phyloP scores from a whole-genome alignment of 306 rosid genomes.

The Casuarina glauca region DNA sequence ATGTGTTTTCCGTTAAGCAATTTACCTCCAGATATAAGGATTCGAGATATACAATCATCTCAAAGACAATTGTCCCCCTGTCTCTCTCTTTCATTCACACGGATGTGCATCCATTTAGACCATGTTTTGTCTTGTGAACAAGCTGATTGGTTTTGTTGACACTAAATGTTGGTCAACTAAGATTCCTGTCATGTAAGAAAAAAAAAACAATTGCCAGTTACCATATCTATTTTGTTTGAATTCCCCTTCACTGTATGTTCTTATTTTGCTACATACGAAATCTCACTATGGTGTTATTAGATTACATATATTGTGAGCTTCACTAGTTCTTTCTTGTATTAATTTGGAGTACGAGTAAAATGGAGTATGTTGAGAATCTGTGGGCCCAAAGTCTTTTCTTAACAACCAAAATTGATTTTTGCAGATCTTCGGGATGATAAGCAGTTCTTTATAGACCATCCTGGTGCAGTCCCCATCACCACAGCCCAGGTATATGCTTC shows the following conservation, averaged over 20 bases:
- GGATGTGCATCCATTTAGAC: not conserved
- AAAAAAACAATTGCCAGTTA: not conserved
- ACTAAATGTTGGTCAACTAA: not conserved
- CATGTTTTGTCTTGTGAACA: not conserved
- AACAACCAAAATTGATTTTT: constrained; percentile 34
- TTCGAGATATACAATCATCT: constrained; percentile 5
- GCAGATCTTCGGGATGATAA: constrained; percentile 92
- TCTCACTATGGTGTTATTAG: not conserved
- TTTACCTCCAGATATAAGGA: not conserved
- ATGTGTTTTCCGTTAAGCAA: not conserved
- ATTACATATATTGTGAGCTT: not conserved
- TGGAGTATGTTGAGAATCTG: no score
- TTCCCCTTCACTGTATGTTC: not conserved
- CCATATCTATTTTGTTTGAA: not conserved
- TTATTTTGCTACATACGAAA: no score
- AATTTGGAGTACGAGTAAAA: constrained; percentile 3
- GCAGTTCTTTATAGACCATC: constrained; percentile 81
- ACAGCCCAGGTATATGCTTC: constrained; percentile 69
- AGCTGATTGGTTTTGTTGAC: not conserved
- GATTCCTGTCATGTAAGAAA: not conserved
- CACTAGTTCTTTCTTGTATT: not conserved
- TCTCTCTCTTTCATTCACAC: not conserved
- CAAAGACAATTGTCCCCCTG: not conserved
- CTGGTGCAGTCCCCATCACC: constrained; percentile 84
- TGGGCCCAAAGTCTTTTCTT: constrained; percentile 20